phyloP scores from a whole-genome alignment of 108 stramenopile genomes.

The Cyclostephanos tholiformis region DNA sequence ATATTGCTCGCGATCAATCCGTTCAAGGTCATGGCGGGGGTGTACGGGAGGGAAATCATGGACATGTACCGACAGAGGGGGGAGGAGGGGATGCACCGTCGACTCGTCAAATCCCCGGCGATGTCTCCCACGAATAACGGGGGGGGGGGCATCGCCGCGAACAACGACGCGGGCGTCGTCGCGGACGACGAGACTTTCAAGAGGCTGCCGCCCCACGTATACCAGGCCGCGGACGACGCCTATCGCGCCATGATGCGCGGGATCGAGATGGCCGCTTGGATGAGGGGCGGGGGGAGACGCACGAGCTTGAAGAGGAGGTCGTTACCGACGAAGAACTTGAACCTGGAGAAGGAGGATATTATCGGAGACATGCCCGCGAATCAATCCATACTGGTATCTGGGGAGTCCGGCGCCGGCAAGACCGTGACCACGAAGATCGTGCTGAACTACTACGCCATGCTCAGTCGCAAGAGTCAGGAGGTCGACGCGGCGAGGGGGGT shows the following conservation, averaged over 20 bases:
- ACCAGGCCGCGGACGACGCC: conserved; percentile 92
- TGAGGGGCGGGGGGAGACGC: conserved; percentile 20
- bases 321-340: conserved; percentile 15
- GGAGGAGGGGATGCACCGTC: conserved; percentile 16
- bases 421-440: conserved; percentile 89
- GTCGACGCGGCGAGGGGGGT: conserved; percentile 23
- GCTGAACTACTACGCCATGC: conserved; percentile 82
- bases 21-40: conserved; percentile 54
- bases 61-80: conserved; percentile 42
- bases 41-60: conserved; percentile 41
- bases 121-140: neutral
- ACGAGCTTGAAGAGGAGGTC: conserved; percentile 10
- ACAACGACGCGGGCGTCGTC: neutral
- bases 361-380: conserved; percentile 38
- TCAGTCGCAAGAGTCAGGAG: conserved; percentile 60
- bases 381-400: conserved; percentile 78
- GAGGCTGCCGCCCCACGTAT: conserved; percentile 68
- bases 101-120: neutral
- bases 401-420: conserved; percentile 89
- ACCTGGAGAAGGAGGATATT: conserved; percentile 20
- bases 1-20: conserved; percentile 64
- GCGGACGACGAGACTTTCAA: neutral
- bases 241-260: conserved; percentile 78
- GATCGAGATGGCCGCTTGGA: conserved; percentile 47
- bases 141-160: conserved; percentile 1